Conservation (phyloP, 2,329 filamentous ascomycete genomes). For the Botrytis fabae region DNA sequence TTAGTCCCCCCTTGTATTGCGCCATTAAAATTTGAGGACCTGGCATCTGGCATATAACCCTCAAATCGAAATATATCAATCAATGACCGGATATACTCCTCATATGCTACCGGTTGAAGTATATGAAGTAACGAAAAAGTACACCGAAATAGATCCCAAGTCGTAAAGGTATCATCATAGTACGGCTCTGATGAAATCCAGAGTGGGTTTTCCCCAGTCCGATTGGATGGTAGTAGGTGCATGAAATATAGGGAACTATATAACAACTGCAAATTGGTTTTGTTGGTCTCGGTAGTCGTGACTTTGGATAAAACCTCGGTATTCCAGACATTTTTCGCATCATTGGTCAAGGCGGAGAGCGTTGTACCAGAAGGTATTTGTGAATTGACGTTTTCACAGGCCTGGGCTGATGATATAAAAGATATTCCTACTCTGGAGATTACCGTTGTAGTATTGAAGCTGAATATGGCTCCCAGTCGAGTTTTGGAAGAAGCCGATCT, state of each 20-base stretch:
- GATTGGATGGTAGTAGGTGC: conserved; percentile 53
- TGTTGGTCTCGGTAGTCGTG: conserved; percentile 57
- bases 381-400: conserved; percentile 49
- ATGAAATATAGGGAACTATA: conserved; percentile 65
- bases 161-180: conserved; percentile 70
- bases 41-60: conserved; percentile 64
- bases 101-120: conserved; percentile 60
- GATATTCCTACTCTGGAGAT: conserved; percentile 54
- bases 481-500: conserved; percentile 34
- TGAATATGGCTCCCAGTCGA: conserved; percentile 49
- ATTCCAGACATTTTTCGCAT: conserved; percentile 60
- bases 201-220: conserved; percentile 67
- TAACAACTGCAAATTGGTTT: conserved; percentile 57
- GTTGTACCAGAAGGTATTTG: conserved; percentile 49
- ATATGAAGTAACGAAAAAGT: conserved; percentile 65
- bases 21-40: conserved; percentile 69
- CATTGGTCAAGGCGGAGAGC: conserved; percentile 44
- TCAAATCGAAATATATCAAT: conserved; percentile 67
- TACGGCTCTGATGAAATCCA: conserved; percentile 66
- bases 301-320: conserved; percentile 62
- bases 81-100: conserved; percentile 65
- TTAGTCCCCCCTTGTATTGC: conserved; percentile 69
- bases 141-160: conserved; percentile 65
- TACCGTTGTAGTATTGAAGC: conserved; percentile 46
- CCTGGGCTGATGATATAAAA: conserved; percentile 50